A percentile compares a stretch with the other conserved stretches of the same genome.
These are phyloP conservation scores for Buddleja alternifolia DNA, from an alignment of 257 asterid species.

Conservation along the genomic window DNA sequence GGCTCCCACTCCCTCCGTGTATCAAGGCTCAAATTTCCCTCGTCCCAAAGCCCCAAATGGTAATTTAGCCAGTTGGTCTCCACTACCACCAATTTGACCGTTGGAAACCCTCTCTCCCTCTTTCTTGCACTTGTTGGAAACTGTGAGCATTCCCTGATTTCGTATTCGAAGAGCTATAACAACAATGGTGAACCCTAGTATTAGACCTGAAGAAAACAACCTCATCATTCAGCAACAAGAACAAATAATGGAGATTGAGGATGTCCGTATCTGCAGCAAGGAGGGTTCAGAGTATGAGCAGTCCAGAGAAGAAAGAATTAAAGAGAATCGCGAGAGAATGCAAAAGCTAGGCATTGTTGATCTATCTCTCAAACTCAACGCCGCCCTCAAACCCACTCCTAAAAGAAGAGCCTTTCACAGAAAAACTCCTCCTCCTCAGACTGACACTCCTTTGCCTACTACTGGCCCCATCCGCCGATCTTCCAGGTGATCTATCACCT, in stretches of 20 bases:
- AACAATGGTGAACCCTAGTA: conserved; percentile 33
- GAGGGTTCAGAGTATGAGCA: conserved; percentile 61
- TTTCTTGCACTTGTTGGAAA: not conserved
- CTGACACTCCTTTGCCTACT: conserved; percentile 45
- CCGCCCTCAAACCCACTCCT: conserved; percentile 48
- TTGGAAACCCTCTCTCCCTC: conserved; percentile 27
- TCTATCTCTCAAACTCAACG: conserved; percentile 64
- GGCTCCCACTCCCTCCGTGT: not conserved
- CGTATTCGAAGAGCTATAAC: conserved; percentile 13
- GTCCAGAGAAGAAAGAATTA: conserved; percentile 77
- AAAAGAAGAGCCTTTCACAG: conserved; percentile 23
- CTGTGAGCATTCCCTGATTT: not conserved
- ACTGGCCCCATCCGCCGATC: conserved; percentile 82
- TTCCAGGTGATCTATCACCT: conserved; percentile 52
- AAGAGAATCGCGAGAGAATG: conserved; percentile 82
- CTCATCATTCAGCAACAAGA: conserved; percentile 2
- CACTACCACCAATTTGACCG: conserved; percentile 48
- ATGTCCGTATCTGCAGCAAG: conserved; percentile 23
- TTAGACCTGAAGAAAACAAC: conserved; percentile 26
- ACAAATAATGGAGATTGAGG: conserved; percentile 26
- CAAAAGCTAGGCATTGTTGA: conserved; percentile 76
- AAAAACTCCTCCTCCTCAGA: conserved; percentile 37
- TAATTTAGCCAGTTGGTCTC: conserved; percentile 18
- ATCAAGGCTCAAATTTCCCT: conserved; percentile 30
- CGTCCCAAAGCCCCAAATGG: conserved; percentile 30